phyloP scores from a whole-genome alignment of 1,284 basidiomycete genomes.

The Lentinula novae-zelandiae region DNA sequence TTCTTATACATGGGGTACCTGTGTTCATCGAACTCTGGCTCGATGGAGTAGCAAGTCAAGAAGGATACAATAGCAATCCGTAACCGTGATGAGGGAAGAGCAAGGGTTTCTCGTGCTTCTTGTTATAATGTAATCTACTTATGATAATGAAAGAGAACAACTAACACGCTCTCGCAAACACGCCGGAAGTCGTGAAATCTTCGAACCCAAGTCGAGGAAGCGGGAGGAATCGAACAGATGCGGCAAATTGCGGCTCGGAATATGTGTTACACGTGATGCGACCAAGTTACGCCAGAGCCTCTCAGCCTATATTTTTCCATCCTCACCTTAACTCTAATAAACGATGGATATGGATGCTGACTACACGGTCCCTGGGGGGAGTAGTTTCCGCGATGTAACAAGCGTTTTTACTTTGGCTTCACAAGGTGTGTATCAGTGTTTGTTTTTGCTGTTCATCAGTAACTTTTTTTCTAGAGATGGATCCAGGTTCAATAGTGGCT shows the following conservation, averaged over 20 bases:
- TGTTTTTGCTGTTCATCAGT: constrained; percentile 14
- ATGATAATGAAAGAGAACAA: background rate
- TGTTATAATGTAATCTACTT: background rate
- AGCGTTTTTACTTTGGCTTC: constrained; percentile 53
- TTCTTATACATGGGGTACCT: constrained; percentile 11
- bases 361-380: constrained; percentile 43
- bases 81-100: constrained; percentile 19
- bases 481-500: constrained; percentile 61
- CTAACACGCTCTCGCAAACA: constrained; percentile 2
- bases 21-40: constrained; percentile 14
- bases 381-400: constrained; percentile 59
- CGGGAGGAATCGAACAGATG: constrained; percentile 35
- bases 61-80: constrained; percentile 20
- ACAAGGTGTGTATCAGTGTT: constrained; percentile 37
- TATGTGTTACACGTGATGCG: constrained; percentile 7
- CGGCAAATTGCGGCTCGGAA: constrained; percentile 24
- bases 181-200: constrained; percentile 29
- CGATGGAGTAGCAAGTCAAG: constrained; percentile 19
- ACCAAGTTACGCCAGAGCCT: too few species aligned
- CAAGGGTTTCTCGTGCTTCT: constrained; percentile 18
- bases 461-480: constrained; percentile 49
- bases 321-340: too few species aligned
- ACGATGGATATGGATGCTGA: background rate
- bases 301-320: too few species aligned
- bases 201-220: constrained; percentile 18